Conservation (phyloP, 192 early-diverging fungal genomes). For the Irineochytrium annulatum region DNA sequence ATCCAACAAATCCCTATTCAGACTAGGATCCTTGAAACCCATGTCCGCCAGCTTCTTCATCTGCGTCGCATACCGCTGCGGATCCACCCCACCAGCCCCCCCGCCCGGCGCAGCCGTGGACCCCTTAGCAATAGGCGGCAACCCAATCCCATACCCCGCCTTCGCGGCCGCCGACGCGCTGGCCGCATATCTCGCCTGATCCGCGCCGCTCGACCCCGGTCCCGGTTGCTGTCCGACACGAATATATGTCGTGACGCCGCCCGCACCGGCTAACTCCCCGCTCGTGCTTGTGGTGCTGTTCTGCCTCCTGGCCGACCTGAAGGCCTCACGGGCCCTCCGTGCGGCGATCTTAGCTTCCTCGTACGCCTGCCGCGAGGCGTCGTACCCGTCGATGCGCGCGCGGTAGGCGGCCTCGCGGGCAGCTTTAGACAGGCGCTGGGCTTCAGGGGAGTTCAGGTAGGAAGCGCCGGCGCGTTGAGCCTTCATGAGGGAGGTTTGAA, state of each 20-base stretch:
- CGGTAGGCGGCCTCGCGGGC: constrained; percentile 4
- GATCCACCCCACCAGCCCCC: not conserved
- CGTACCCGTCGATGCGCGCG: constrained; percentile 4
- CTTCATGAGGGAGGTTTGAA: not conserved
- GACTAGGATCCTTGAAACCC: constrained; percentile 17
- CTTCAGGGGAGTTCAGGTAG: not conserved
- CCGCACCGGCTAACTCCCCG: not conserved
- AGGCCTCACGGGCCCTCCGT: not conserved
- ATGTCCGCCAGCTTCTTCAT: constrained; percentile 18
- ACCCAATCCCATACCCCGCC: not conserved
- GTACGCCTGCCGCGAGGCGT: not conserved
- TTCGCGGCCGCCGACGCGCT: not conserved
- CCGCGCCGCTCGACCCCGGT: not conserved
- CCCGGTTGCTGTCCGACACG: no score
- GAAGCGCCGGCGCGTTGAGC: not conserved
- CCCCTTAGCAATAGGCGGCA: no score
- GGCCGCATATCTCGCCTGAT: not conserved
- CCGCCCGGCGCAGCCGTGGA: no score
- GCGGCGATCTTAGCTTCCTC: not conserved
- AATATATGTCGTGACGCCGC: no score
- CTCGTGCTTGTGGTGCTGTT: not conserved
- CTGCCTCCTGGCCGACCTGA: not conserved
- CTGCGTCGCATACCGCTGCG: not conserved
- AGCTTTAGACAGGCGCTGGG: not conserved
- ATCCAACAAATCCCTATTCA: constrained; percentile 3